Conservation (phyloP, 306 rosid species). For the Crataegus laevigata region DNA sequence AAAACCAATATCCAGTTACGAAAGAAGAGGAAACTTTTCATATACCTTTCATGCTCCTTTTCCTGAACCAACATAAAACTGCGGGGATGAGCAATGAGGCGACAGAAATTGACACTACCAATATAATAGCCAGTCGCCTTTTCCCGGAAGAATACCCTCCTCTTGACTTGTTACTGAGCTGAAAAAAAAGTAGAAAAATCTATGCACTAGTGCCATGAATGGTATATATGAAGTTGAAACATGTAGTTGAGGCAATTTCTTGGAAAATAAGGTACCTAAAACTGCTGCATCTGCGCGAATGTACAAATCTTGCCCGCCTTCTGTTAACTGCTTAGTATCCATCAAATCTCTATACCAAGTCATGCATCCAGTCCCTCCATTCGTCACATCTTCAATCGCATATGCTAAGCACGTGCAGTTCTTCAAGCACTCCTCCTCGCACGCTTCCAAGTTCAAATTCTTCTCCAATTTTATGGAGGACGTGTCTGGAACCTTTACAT, state of each 20-base stretch:
- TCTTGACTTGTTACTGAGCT: too few species aligned
- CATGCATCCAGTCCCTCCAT: constrained; percentile 49
- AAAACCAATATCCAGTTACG: not conserved
- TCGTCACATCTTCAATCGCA: constrained; percentile 37
- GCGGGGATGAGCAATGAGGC: too few species aligned
- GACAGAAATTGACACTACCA: too few species aligned
- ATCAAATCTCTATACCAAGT: constrained; percentile 40
- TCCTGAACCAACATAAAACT: too few species aligned
- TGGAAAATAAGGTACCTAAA: constrained; percentile 9
- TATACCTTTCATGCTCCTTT: too few species aligned
- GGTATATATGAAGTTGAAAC: not conserved
- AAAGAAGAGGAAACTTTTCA: too few species aligned
- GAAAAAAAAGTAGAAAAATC: too few species aligned
- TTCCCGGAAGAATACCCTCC: too few species aligned
- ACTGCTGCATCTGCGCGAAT: constrained; percentile 35
- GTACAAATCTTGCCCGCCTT: constrained; percentile 46
- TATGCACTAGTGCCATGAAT: too few species aligned
- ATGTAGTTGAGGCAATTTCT: not conserved
- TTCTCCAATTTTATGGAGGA: constrained; percentile 13
- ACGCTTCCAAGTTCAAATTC: constrained; percentile 25
- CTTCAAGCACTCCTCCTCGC: constrained; percentile 38
- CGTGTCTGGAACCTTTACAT: constrained; percentile 50
- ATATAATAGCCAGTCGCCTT: too few species aligned
- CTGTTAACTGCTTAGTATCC: constrained; percentile 35
- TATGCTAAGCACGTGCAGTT: constrained; percentile 57